Percentiles rank a stretch among this genome's conserved stretches.
These are phyloP conservation scores for Durotheca rogersii DNA, from an alignment of 495 filamentous ascomycete species.

Conservation along the genomic window DNA sequence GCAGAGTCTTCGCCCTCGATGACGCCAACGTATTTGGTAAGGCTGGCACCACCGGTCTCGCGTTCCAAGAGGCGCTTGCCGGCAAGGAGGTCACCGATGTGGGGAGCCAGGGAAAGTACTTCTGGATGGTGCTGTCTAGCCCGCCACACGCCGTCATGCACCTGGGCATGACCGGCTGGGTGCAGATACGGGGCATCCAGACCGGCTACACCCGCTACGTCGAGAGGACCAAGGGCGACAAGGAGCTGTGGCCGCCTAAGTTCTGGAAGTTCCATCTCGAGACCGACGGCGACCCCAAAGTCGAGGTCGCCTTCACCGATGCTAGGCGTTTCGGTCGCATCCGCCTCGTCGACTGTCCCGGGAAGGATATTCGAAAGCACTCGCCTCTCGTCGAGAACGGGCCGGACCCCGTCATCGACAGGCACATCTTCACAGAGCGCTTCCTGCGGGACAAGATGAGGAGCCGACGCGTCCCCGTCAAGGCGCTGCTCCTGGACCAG, in stretches of 20 bases:
- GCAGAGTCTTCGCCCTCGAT: slow-evolving; percentile 66
- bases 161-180: slow-evolving; percentile 87
- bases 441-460: slow-evolving; percentile 70
- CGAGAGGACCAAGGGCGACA: slow-evolving; percentile 61
- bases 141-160: slow-evolving; percentile 90
- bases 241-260: slow-evolving; percentile 78
- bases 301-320: slow-evolving; percentile 84
- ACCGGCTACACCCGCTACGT: slow-evolving; percentile 71
- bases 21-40: slow-evolving; percentile 86
- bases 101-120: slow-evolving; percentile 91
- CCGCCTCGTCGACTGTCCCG: slow-evolving; percentile 77
- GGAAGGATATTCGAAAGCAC: slow-evolving; percentile 68
- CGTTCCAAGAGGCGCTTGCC: slow-evolving; percentile 69
- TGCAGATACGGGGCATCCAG: slow-evolving; percentile 75
- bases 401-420: slow-evolving; percentile 87
- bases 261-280: slow-evolving; percentile 83
- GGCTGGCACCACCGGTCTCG: slow-evolving; percentile 70
- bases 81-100: slow-evolving; percentile 76
- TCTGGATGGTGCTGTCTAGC: slow-evolving; percentile 62
- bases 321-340: slow-evolving; percentile 72
- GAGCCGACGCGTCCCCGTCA: slow-evolving; percentile 78
- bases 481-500: slow-evolving; percentile 85
- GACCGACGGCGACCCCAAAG: slow-evolving; percentile 54
- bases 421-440: slow-evolving; percentile 66
- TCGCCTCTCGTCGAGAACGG: slow-evolving; percentile 86